phyloP scores from a whole-genome alignment of 2,329 filamentous ascomycete species.

The Cytospora piceicola region DNA sequence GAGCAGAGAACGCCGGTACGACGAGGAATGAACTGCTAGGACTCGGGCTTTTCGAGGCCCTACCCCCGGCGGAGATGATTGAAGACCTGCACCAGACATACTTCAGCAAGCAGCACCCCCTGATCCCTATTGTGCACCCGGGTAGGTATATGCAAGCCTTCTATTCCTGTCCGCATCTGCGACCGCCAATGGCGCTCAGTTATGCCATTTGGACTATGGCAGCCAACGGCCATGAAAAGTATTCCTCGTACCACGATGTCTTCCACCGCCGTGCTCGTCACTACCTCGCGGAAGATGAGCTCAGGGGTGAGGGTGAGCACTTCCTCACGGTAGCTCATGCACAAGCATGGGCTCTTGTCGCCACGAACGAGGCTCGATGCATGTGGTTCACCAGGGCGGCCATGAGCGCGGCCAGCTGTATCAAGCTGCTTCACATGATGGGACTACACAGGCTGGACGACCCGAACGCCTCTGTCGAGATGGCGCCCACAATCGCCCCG shows the following conservation, averaged over 20 bases:
- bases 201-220: constrained; percentile 90
- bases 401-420: constrained; percentile 74
- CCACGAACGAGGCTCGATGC: constrained; percentile 79
- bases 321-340: constrained; percentile 80
- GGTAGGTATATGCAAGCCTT: constrained; percentile 75
- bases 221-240: constrained; percentile 72
- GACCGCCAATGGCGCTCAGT: constrained; percentile 79
- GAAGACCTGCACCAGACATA: constrained; percentile 81
- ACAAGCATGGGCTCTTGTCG: constrained; percentile 77
- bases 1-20: constrained; percentile 17
- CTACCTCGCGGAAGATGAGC: constrained; percentile 82
- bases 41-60: constrained; percentile 78
- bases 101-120: constrained; percentile 74
- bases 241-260: constrained; percentile 70
- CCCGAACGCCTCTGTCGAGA: constrained; percentile 54
- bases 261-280: constrained; percentile 84
- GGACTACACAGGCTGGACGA: constrained; percentile 79
- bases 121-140: constrained; percentile 77
- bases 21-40: constrained; percentile 70
- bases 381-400: constrained; percentile 87
- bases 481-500: constrained; percentile 74
- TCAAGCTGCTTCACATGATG: constrained; percentile 80
- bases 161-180: constrained; percentile 71
- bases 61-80: constrained; percentile 78
- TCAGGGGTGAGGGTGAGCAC: constrained; percentile 80